A percentile compares a stretch with the other conserved stretches of the same genome.
These are phyloP conservation scores for Schizosaccharomyces lindneri DNA, from an alignment of 805 yeast genomes.

Conservation along the genomic window DNA sequence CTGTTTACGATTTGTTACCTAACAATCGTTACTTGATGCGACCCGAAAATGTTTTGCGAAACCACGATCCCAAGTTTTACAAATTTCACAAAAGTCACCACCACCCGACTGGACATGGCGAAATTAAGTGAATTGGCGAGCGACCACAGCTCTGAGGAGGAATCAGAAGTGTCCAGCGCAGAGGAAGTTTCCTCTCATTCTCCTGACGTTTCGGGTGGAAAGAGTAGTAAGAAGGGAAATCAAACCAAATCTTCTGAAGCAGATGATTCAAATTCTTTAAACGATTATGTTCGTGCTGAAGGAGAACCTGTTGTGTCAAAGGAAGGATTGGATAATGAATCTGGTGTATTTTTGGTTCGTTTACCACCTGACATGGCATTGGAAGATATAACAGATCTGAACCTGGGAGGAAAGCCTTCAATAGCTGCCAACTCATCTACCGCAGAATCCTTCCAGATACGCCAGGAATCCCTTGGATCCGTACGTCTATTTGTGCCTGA, in stretches of 20 bases:
- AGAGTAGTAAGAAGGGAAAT: background rate
- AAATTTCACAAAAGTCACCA: background rate
- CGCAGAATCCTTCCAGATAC: background rate
- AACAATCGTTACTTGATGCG: background rate
- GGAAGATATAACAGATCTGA: background rate
- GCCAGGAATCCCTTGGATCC: background rate
- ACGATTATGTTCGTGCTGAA: background rate
- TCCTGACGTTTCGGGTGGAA: background rate
- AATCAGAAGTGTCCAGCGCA: background rate
- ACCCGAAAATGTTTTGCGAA: background rate
- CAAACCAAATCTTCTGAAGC: background rate
- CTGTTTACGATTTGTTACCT: too few species aligned
- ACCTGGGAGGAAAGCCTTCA: background rate
- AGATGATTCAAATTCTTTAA: background rate
- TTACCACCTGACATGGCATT: background rate
- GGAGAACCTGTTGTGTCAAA: background rate
- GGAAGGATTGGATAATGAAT: background rate
- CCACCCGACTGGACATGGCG: background rate
- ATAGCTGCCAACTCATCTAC: background rate
- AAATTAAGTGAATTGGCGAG: background rate
- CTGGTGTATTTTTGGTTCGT: background rate
- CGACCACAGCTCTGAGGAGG: background rate
- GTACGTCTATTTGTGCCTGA: background rate
- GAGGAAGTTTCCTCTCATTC: background rate
- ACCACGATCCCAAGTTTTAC: background rate